phyloP scores from a whole-genome alignment of 1,284 basidiomycete genomes.

The Ceratobasidium papillatum region DNA sequence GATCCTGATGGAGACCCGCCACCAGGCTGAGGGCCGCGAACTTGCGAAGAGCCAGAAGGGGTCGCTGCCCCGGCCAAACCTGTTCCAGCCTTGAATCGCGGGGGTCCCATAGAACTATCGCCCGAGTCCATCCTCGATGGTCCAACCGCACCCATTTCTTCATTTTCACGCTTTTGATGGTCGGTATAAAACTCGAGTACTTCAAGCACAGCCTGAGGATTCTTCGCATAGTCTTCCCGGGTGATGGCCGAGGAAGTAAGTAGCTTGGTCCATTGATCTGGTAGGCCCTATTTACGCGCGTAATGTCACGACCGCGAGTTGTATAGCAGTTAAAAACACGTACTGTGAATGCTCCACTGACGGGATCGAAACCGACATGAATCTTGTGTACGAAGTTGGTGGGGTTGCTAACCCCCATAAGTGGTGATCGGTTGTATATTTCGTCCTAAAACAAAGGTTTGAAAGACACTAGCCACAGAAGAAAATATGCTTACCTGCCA shows the following conservation, averaged over 20 bases:
- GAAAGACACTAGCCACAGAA: not conserved
- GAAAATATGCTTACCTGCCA: slow-evolving; percentile 68
- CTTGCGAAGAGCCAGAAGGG: slow-evolving; percentile 30
- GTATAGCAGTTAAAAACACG: slow-evolving; percentile 49
- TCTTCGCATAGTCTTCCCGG: slow-evolving; percentile 94
- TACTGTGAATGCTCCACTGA: slow-evolving; percentile 92
- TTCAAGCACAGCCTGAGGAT: slow-evolving; percentile 96
- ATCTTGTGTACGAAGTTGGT: slow-evolving; percentile 99
- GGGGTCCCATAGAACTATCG: slow-evolving; percentile 50
- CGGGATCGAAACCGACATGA: slow-evolving; percentile 96
- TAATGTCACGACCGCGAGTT: not conserved
- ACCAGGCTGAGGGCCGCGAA: not conserved
- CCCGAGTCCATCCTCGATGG: slow-evolving; percentile 23
- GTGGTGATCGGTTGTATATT: slow-evolving; percentile 89
- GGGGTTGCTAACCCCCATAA: slow-evolving; percentile 92
- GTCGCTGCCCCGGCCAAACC: slow-evolving; percentile 72
- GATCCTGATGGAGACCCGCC: not conserved
- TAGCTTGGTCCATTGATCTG: slow-evolving; percentile 96
- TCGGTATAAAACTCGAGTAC: slow-evolving; percentile 99
- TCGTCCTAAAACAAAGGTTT: slow-evolving; percentile 66
- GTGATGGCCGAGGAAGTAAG: slow-evolving; percentile 97
- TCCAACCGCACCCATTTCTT: slow-evolving; percentile 56
- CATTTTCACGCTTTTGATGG: slow-evolving; percentile 91
- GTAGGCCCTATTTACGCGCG: slow-evolving; percentile 73
- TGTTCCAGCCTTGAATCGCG: slow-evolving; percentile 85